Evolutionary conservation across 148 eudicot genomes (phyloP), one percentile per base, ranked within the genome.

Genomic region (Beta vulgaris): DNA sequence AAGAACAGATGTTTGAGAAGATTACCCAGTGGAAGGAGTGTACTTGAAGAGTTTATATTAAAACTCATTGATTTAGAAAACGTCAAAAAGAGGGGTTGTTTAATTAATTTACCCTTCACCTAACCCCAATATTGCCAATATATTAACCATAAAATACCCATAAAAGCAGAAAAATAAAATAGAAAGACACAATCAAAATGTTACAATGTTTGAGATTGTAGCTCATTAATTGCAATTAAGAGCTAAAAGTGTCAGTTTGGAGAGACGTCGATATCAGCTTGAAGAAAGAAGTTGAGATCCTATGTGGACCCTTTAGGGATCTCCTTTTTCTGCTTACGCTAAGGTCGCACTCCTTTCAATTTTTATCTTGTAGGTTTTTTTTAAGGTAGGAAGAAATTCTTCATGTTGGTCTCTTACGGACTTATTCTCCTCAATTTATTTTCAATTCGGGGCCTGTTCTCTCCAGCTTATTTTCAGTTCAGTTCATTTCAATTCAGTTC

Each of bases 251-350:
- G 69, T 36, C 60, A 61, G 83, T 81, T 73, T 39, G 80, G 74
- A 73, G 84, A 44, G 54, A 34, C 10, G 77, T 77, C 73, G 28
- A 58, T 62, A 11, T 75, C 78, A 74, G 28, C 34, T 77, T 68
- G 49, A 72, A 23, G 62, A 43, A 48, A 51, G 29, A 72, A 21
- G 60, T 58, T 58, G 62, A 73, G 84, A 77, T 77, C 84, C 60
- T 39, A 23, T 32, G 63, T 21, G 77, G 72, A 19, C 80, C 68
- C 63, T 11, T 25, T 4, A 0, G 23, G 34, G 80, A 78, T 82
- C 84, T 68, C 35, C 84, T 77, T 82, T 82, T 82, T 16, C 39
- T 82, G 71, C 78, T 74, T 78, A 77, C 78, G 80, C 81, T 77
- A 77, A 77, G 49, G 62, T 66, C 25, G 19, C n/a, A n/a, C n/a